Evolutionary conservation across 1,284 basidiomycete species (phyloP).

Genomic region (Meira nashicola): DNA sequence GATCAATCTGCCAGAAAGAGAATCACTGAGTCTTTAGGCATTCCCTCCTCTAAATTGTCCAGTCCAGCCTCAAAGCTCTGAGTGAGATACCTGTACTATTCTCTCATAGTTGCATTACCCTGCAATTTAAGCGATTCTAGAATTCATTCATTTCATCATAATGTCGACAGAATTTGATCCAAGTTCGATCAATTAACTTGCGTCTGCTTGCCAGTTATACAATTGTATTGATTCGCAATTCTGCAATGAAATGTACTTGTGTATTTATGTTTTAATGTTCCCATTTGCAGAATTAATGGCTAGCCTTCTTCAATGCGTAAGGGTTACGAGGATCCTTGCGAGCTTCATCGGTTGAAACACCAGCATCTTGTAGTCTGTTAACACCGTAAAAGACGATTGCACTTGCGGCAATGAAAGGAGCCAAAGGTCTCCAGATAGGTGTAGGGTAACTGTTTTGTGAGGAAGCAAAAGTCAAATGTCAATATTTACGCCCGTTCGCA

Average conservation of each 20-base stretch:
- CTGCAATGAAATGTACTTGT: too few relatives aligned
- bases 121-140: background rate
- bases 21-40: background rate
- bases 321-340: conserved; percentile 51
- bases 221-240: too few relatives aligned
- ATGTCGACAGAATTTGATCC: background rate
- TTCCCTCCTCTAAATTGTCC: background rate
- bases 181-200: background rate
- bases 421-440: conserved; percentile 47
- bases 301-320: conserved; percentile 20
- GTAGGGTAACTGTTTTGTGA: conserved; percentile 36
- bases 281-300: too few relatives aligned
- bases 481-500: background rate
- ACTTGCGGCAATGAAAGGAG: conserved; percentile 47
- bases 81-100: background rate
- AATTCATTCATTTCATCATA: background rate
- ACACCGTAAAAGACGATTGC: conserved; percentile 45
- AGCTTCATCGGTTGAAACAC: conserved; percentile 42
- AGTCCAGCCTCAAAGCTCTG: background rate
- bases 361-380: conserved; percentile 41
- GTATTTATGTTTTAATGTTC: too few relatives aligned
- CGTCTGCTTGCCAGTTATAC: too few relatives aligned
- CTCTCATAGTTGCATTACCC: background rate
- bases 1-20: background rate
- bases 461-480: background rate